These are phyloP conservation scores for Hypoxylon cercidicola DNA, from an alignment of 495 filamentous ascomycete species.

Conservation along the genomic window DNA sequence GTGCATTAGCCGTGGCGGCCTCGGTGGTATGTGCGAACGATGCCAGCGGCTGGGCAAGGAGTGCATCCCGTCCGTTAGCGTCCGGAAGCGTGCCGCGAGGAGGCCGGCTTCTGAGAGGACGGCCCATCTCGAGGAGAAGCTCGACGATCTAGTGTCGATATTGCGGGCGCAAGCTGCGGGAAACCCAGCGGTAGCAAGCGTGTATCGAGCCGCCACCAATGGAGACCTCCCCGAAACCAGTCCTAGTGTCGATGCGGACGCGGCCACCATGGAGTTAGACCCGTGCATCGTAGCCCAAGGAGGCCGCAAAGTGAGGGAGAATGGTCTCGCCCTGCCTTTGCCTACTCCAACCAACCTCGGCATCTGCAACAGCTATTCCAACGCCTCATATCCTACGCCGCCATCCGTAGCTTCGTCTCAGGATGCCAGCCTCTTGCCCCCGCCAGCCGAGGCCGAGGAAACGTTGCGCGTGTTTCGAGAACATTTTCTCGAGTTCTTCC, in stretches of 20 bases:
- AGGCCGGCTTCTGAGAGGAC: constrained; percentile 46
- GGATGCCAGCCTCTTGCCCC: constrained; percentile 32
- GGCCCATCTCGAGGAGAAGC: constrained; percentile 58
- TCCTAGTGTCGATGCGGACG: constrained; percentile 11
- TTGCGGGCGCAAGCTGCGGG: constrained; percentile 49
- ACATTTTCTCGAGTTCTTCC: constrained; percentile 47
- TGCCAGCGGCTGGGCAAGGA: constrained; percentile 58
- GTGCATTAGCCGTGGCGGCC: constrained; percentile 55
- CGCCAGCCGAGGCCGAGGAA: constrained; percentile 41
- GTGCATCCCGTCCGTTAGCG: constrained; percentile 52
- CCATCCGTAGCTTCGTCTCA: constrained; percentile 30
- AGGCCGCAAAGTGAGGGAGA: constrained; percentile 6
- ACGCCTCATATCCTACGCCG: constrained; percentile 38
- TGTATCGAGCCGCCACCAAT: constrained; percentile 15
- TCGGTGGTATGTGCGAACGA: constrained; percentile 60
- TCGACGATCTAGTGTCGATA: constrained; percentile 57
- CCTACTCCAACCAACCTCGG: constrained; percentile 7
- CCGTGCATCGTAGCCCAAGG: constrained; percentile 15
- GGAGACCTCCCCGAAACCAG: constrained; percentile 17
- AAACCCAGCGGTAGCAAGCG: constrained; percentile 9
- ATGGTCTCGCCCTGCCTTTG: constrained; percentile 17
- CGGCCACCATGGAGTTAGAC: constrained; percentile 23
- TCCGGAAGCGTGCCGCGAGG: constrained; percentile 48
- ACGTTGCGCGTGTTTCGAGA: constrained; percentile 42
- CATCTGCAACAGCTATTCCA: constrained; percentile 18